Base-by-base conservation (phyloP, 257 asterid genomes). In the Mentha longifolia region DNA sequence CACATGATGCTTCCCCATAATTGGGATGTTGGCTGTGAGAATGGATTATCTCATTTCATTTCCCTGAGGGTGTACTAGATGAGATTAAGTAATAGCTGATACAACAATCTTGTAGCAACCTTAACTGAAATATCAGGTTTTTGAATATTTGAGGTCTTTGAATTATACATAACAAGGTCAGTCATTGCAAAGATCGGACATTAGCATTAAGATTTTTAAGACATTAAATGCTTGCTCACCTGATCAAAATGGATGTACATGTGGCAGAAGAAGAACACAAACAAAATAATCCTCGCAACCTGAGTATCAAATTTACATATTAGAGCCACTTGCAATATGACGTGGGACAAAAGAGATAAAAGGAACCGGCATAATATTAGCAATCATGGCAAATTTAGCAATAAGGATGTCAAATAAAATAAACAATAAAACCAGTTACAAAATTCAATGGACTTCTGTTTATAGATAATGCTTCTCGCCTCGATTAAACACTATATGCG, bases 231-330 rank as follows among this genome's bases (percentile, higher is more conserved):
- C 41, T 49, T 16, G 71, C 82, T 79, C 46, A 88, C 97, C 98
- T 84, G 88, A 82, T 92, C 93, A 78, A 88, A 92, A 83, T 92
- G 90, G 76, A 62, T 35, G 39, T 79, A 79, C 88, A 88, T 82
- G 85, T 92, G 98, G 88, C 75, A 83, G 89, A 79, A 88, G 76
- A 88, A 79, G 86, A 65, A 87, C 67, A 83, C 28, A 61, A 92
- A 92, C 79, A 90, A 75, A 68, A 92, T 41, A 17, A 92, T 77
- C 87, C 98, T 85, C 59, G 97, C 97, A 25, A 83, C 92, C 98
- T 92, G 95, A 72, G 65, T 39, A 76, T 73, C 61, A 70, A 71
- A 70, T 46, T 46, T 13, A 57, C 54, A 46, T 42, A 68, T 54
- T 71, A 74, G 6, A 30, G 56, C 68, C 25, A 67, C 66, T 55